Evolutionary conservation across 2,329 filamentous ascomycete genomes (phyloP), one percentile per base, ranked within the genome.

Genomic region (Hyphodiscus sp.): DNA sequence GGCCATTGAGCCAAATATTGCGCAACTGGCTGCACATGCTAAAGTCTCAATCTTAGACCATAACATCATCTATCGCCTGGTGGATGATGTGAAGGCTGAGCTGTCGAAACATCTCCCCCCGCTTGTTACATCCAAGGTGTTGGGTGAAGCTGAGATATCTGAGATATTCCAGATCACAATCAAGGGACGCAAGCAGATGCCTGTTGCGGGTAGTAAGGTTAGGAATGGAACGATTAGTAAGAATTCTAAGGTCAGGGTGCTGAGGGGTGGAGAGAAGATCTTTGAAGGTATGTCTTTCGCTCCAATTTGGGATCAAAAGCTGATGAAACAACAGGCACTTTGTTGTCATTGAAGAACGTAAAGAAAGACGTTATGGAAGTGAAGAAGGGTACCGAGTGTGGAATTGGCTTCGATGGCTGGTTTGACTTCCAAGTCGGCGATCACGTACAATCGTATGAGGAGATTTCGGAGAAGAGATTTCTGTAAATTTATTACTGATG

Each of bases 311-410:
- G 18, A 18, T 20, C 20, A 6, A 7, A 13, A 30, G 49, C 10
- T 46, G 16, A 48, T 23, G 41, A 47, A 9, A 41, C 59, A n/a
- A 65, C 43, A 96, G 92, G 91, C 60, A 79, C 78, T 49, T 81
- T 97, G 44, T 79, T 82, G 18, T 89, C 89, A 1, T 81, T 99
- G 54, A 96, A 94, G 74, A 88, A 95, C 65, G 83, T 87, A 69
- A 96, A 97, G 78, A 95, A 95, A 69, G 89, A 96, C 60, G 88
- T 94, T 29, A 75, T 76, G 45, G 89, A 96, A 66, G 94, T 95
- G 83, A 84, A 83, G 64, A 97, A 95, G 72, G 91, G 91, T 54
- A 82, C 80, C n/a, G 94, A 99, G 71, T 99, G 94, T 65, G 94
- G 94, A 61, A 85, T 99, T 61, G 84, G 82, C 50, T 92, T 99